Percentiles rank a stretch among this genome's conserved stretches.
Conservation (phyloP, 148 eudicot species). For the Camellia lanceoleosa region DNA sequence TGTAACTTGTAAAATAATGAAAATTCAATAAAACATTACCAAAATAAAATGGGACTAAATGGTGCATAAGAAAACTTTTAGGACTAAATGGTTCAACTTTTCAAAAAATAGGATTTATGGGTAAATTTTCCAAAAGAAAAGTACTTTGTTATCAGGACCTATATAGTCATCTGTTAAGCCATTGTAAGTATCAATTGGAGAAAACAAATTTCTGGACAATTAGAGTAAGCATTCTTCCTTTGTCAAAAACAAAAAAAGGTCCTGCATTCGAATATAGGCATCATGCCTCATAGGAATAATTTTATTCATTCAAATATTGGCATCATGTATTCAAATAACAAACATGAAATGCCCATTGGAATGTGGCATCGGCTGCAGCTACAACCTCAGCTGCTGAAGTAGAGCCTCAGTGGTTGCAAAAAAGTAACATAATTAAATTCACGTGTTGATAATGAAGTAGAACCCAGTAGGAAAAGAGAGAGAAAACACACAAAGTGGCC, state of each 20-base stretch:
- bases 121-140: no score
- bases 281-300: neutral
- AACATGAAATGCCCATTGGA: no score
- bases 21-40: no score
- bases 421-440: constrained; percentile 1
- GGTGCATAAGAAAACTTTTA: no score
- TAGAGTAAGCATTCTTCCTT: neutral
- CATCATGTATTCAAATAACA: no score
- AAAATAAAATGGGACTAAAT: no score
- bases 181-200: neutral
- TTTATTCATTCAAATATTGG: neutral
- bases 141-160: neutral
- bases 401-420: neutral
- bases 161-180: neutral
- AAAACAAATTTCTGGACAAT: neutral
- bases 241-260: neutral
- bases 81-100: no score
- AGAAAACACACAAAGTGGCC: no score
- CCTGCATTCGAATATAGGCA: neutral
- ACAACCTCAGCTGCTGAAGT: neutral
- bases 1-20: no score
- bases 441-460: neutral
- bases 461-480: no score
- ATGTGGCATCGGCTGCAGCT: no score
- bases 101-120: no score